Evolutionary conservation across 208 protist species (phyloP), one percentile per base, ranked within the genome.

Genomic region (Wallacemonas sp.): DNA sequence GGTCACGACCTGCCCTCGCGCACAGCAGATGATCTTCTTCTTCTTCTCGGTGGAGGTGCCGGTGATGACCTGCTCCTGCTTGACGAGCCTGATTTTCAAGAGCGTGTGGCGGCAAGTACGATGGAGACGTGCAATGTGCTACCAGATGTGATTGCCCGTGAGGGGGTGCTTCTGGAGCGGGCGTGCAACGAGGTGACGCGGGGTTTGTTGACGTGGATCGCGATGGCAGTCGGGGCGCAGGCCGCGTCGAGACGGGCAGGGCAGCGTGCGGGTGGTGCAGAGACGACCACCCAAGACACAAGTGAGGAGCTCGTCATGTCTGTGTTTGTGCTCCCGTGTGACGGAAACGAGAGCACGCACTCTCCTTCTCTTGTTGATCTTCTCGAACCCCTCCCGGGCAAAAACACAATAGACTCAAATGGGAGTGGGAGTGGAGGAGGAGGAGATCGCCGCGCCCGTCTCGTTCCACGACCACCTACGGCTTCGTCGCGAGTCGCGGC

Each of bases 61-160:
- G 51, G 51, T n/a, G 51, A 58, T 15, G 51, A 58, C 30, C 30
- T 58, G 51, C 51, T 58, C 30, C 51, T 9, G 15, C 51, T 58
- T 17, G 51, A 31, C 21, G 51, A 58, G 30, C 34, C 51, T 14
- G 51, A 58, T 19, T 31, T 58, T 2, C 4, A n/a, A n/a, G n/a
- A n/a, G n/a, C n/a, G n/a, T n/a, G n/a, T n/a, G n/a, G n/a, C n/a
- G n/a, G n/a, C n/a, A n/a, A n/a, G n/a, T n/a, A n/a, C n/a, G n/a
- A n/a, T n/a, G n/a, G n/a, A n/a, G n/a, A n/a, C n/a, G n/a, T n/a
- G n/a, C n/a, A n/a, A n/a, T n/a, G n/a, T n/a, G n/a, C n/a, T n/a
- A n/a, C n/a, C n/a, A n/a, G n/a, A n/a, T n/a, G 21, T 58, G 8
- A 17, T 58, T 9, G 31, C 51, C 3, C 30, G 27, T 39, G 51